Evolutionary conservation across 768 basidiomycete genomes (phyloP).

Genomic region (Lactifluus piperatus): DNA sequence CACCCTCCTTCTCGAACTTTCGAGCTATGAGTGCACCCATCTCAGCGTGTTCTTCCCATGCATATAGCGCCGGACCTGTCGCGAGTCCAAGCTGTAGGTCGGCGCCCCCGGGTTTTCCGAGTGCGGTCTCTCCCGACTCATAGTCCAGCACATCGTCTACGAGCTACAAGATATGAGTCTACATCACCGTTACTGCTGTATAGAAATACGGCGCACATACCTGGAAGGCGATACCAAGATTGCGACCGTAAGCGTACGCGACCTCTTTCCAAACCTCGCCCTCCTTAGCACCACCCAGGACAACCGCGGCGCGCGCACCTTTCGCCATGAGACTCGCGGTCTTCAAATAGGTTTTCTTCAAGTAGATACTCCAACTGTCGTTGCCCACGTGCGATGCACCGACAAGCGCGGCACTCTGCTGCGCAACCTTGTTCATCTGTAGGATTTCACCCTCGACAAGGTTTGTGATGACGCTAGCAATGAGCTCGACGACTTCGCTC

Average conservation of each 20-base stretch:
- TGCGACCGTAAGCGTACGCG: conserved; percentile 86
- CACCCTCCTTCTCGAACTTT: conserved; percentile 67
- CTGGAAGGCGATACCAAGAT: conserved; percentile 94
- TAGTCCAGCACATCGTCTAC: conserved; percentile 96
- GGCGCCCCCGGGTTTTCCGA: conserved; percentile 84
- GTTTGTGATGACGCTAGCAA: conserved; percentile 87
- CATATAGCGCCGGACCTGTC: conserved; percentile 79
- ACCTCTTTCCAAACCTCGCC: conserved; percentile 82
- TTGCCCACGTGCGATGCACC: conserved; percentile 28
- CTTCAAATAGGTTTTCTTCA: conserved; percentile 90
- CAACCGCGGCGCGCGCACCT: conserved; percentile 70
- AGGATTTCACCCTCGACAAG: conserved; percentile 95
- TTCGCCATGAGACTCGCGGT: conserved; percentile 90
- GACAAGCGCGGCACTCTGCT: conserved; percentile 30
- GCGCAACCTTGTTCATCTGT: conserved; percentile 52
- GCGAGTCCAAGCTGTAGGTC: conserved; percentile 59
- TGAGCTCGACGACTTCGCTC: conserved; percentile 85
- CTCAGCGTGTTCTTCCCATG: conserved; percentile 75
- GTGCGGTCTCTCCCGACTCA: conserved; percentile 56
- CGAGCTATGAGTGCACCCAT: conserved; percentile 71
- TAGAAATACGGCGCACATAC: conserved; percentile 31
- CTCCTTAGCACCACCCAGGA: conserved; percentile 73
- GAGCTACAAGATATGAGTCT: conserved; percentile 43
- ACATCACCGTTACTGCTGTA: neutral
- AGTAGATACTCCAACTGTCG: conserved; percentile 66